Conservation (phyloP, 768 basidiomycete genomes). For the Amyloporia xantha region DNA sequence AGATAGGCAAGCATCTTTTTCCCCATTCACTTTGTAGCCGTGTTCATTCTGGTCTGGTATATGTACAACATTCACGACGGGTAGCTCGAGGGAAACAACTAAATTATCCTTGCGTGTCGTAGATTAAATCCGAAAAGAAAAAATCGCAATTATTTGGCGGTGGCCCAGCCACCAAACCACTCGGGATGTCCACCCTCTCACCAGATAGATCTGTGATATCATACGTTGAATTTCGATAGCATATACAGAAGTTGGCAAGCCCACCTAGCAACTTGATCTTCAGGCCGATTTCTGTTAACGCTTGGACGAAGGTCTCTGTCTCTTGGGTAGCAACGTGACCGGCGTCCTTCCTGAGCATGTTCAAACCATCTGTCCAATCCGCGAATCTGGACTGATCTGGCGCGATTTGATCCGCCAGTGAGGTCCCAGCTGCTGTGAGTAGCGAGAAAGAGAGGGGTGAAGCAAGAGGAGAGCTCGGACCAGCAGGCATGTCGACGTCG, state of each 20-base stretch:
- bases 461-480: conserved; percentile 43
- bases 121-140: conserved; percentile 67
- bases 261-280: conserved; percentile 85
- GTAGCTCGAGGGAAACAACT: neutral
- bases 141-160: conserved; percentile 79
- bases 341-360: conserved; percentile 76
- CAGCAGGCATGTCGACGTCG: conserved; percentile 45
- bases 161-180: conserved; percentile 66
- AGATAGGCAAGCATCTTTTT: too few species aligned
- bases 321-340: conserved; percentile 81
- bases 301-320: conserved; percentile 80
- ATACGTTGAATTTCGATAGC: neutral
- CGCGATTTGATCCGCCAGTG: conserved; percentile 73
- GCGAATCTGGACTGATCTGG: conserved; percentile 74
- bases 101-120: conserved; percentile 12
- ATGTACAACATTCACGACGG: neutral
- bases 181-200: conserved; percentile 85
- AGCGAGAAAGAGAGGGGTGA: conserved; percentile 76
- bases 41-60: too few species aligned
- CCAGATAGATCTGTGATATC: conserved; percentile 66
- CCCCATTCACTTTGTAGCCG: too few species aligned
- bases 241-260: conserved; percentile 19
- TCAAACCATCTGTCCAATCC: conserved; percentile 92
- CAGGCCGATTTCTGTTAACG: conserved; percentile 84
- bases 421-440: conserved; percentile 60